Evolutionary conservation across 306 rosid species (phyloP).

Genomic region (Lablab purpureus): DNA sequence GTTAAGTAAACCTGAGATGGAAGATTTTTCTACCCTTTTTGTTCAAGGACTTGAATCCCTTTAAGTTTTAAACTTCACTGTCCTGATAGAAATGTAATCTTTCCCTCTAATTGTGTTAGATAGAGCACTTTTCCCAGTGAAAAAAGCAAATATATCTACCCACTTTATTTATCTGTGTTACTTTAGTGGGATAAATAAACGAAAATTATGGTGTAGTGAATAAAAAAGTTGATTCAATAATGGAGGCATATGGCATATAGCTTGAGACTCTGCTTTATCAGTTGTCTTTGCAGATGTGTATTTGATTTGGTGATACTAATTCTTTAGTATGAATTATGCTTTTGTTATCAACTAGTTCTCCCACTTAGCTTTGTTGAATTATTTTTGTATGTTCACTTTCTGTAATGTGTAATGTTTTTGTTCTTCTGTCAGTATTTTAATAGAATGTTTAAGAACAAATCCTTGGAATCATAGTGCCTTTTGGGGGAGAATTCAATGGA

Average conservation of each 20-base stretch:
- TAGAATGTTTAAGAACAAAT: no score
- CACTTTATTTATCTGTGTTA: neutral
- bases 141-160: no score
- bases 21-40: conserved; percentile 34
- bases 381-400: no score
- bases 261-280: neutral
- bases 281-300: no score
- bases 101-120: neutral
- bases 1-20: conserved; percentile 35
- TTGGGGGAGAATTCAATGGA: no score
- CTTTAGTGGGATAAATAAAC: neutral
- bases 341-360: no score
- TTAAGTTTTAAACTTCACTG: neutral
- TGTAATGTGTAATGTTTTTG: no score
- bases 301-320: no score
- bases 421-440: no score
- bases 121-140: neutral
- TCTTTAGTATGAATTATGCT: neutral
- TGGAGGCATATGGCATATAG: neutral
- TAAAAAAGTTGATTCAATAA: neutral
- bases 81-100: neutral
- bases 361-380: no score
- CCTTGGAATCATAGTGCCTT: no score
- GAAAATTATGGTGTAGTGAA: neutral
- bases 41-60: conserved; percentile 37